Evolutionary conservation across 805 yeast genomes (phyloP), one percentile per base, ranked within the genome.

Genomic region (Saccharomycopsis babjevae): DNA sequence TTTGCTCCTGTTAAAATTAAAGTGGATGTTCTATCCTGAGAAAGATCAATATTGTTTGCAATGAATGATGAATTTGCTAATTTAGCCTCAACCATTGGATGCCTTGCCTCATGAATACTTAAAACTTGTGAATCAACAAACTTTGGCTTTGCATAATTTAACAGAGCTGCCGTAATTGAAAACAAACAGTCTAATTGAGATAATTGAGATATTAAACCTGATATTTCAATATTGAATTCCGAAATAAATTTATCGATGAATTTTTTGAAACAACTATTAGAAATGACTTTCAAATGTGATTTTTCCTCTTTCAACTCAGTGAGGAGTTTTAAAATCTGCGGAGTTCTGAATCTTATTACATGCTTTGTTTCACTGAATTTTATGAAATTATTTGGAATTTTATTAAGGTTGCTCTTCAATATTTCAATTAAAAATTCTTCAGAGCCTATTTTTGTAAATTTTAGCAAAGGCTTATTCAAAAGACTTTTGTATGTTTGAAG

Each of bases 1-100:
- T 88, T 88, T 0, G 96, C 94, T 0, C 96, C 96, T 0, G 96
- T 88, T 25, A 91, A 81, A 16, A 91, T 77, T 59, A 84, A 74
- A 0, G 82, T 79, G 39, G 89, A 76, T 15, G 20, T 28, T n/a
- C 32, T n/a, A 20, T 30, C 25, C 4, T 54, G 68, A 5, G 75
- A 66, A 74, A 91, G 79, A 6, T 69, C 60, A 5, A 85, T 78
- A 64, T 84, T 83, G 69, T 90, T 91, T 1, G 94, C 78, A 13
- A 91, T 88, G 68, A 83, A 88, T 34, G 67, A 65, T 16, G 30
- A 20, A 1, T 68, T 68, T 2, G 68, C 64, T 54, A 74, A 68
- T 20, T 83, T 67, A 15, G 76, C 78, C 67, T 84, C 89, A 10
- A 85, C 78, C 59, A 85, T 79, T 1, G 93, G 92, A 66, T 87